Percentiles rank a stretch among this genome's conserved stretches.
These are phyloP conservation scores for Lyophyllum decastes DNA, from an alignment of 768 basidiomycete genomes.

Conservation along the genomic window DNA sequence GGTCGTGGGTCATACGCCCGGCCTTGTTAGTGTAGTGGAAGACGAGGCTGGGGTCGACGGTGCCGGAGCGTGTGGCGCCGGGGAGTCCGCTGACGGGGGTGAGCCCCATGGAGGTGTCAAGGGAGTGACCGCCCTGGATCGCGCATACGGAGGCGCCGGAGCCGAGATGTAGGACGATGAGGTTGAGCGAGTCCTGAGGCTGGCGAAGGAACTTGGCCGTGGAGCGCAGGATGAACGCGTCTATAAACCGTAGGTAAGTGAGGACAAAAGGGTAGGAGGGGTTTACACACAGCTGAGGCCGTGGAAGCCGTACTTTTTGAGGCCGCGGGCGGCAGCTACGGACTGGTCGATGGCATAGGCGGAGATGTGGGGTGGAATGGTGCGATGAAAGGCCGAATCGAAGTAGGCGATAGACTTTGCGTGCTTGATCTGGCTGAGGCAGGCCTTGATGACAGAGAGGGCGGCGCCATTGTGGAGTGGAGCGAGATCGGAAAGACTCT, in stretches of 20 bases:
- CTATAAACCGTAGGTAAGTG: slow-evolving; percentile 29
- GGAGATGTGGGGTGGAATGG: slow-evolving; percentile 74
- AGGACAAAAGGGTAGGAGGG: not conserved
- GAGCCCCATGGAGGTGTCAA: slow-evolving; percentile 91
- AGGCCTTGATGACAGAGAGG: slow-evolving; percentile 60
- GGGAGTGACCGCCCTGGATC: slow-evolving; percentile 68
- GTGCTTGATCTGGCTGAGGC: slow-evolving; percentile 60
- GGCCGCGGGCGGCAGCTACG: slow-evolving; percentile 60
- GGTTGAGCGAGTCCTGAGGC: slow-evolving; percentile 53
- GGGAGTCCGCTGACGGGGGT: slow-evolving; percentile 88
- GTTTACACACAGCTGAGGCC: slow-evolving; percentile 67
- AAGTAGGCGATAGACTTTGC: slow-evolving; percentile 83
- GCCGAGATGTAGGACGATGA: slow-evolving; percentile 86
- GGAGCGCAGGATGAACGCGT: slow-evolving; percentile 66
- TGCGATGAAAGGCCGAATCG: slow-evolving; percentile 83
- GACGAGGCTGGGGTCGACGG: slow-evolving; percentile 82
- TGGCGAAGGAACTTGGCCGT: slow-evolving; percentile 63
- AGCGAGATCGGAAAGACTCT: slow-evolving; percentile 75
- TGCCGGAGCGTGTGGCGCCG: slow-evolving; percentile 84
- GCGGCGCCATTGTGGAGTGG: slow-evolving; percentile 74
- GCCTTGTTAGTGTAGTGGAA: slow-evolving; percentile 76
- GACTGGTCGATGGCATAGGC: slow-evolving; percentile 76
- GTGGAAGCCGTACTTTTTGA: slow-evolving; percentile 92
- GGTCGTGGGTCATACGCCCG: slow-evolving; percentile 56
- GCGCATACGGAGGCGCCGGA: slow-evolving; percentile 88